Evolutionary conservation across 1,284 basidiomycete species (phyloP), one percentile per base, ranked within the genome.

Genomic region (Schizopora paradoxa): DNA sequence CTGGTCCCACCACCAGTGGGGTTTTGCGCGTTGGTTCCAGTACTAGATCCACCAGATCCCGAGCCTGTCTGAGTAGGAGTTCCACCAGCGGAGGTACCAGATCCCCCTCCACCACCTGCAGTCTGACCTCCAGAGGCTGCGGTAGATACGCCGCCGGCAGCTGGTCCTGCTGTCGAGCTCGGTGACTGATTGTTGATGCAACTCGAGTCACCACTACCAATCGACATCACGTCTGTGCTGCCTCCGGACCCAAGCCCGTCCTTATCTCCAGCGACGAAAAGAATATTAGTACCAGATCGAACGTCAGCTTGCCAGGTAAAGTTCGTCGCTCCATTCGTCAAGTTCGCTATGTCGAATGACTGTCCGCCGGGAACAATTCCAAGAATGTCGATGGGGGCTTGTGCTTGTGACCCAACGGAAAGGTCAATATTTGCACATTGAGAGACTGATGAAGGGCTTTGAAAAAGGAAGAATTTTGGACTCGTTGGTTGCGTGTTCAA

Each of bases 151-250:
- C 47, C 36, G 19, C 47, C 51, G 4, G 47, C 51, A 28, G 43
- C 47, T 23, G 42, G 7, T 14, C 33, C 39, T 5, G 19, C 21
- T 11, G 51, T 52, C 32, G 51, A 44, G 31, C 51, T 49, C 7
- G 51, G 51, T 6, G 51, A 49, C 26, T 36, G 41, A 27, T 47
- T 33, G 29, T 49, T 43, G 25, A 54, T 37, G 31, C 52, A 54
- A n/a, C 25, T 25, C 38, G 38, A 43, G 23, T 33, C 26, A 33
- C 43, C 43, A 19, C 38, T 21, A 16, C 44, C 36, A 27, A 52
- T 31, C 7, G 21, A 27, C 29, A 52, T 35, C 5, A 52, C 29
- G 28, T 50, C 49, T 7, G 51, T 46, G 29, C 51, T 52, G 6
- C 51, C 51, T 18, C 51, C 51, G 5, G 38, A 29, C 10, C 51